phyloP scores from a whole-genome alignment of 176 grass and related monocot genomes.

The Puya raimondii region DNA sequence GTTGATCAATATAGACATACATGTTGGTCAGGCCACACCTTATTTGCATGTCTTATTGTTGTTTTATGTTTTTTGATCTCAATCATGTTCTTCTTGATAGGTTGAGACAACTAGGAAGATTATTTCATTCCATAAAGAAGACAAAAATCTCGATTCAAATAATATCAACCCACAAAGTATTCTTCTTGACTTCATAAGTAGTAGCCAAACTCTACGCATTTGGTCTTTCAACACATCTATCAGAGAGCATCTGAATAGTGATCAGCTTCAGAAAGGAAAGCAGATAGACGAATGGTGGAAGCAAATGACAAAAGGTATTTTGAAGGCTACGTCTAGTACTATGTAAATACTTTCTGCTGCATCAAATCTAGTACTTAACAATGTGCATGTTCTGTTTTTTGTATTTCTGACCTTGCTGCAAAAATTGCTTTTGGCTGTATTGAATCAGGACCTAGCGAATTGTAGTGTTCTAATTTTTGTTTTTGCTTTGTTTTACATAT shows the following conservation, averaged over 20 bases:
- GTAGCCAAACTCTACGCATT: constrained; percentile 94
- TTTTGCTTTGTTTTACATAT: background rate
- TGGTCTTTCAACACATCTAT: constrained; percentile 92
- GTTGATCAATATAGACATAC: background rate
- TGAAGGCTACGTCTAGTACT: background rate
- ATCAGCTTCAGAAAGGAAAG: constrained; percentile 97
- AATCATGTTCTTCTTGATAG: constrained; percentile 33
- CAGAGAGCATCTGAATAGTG: constrained; percentile 85
- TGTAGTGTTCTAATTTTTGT: background rate
- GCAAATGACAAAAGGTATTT: constrained; percentile 81
- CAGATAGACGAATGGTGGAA: constrained; percentile 99
- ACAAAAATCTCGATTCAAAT: constrained; percentile 74
- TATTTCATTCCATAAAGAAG: constrained; percentile 99
- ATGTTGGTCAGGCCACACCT: background rate
- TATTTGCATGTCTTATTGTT: background rate
- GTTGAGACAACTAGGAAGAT: constrained; percentile 94
- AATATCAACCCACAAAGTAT: constrained; percentile 73
- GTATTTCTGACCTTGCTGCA: background rate
- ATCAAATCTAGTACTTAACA: background rate
- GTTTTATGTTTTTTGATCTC: background rate
- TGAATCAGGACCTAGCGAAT: background rate
- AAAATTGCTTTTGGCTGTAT: background rate
- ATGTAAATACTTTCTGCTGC: background rate
- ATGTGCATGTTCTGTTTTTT: background rate
- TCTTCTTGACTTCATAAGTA: constrained; percentile 97